Evolutionary conservation across 495 filamentous ascomycete species (phyloP).

Genomic region (Daldinia childiae): DNA sequence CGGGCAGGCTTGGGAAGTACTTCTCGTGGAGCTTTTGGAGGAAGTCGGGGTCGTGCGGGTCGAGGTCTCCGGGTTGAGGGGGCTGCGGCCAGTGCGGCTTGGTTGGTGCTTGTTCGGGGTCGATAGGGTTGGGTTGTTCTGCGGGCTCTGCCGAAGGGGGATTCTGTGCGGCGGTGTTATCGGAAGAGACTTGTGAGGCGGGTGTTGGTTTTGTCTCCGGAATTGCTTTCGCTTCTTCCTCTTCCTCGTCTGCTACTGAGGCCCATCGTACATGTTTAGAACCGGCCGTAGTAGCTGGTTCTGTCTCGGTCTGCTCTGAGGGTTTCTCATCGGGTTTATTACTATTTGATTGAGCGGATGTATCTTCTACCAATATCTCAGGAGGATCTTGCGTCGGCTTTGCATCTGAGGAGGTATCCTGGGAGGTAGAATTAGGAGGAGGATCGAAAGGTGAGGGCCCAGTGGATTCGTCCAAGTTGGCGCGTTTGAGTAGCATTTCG

Average conservation of each 20-base stretch:
- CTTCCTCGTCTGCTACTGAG: conserved; percentile 41
- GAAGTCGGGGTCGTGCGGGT: conserved; percentile 84
- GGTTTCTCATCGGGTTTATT: background rate
- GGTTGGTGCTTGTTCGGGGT: conserved; percentile 34
- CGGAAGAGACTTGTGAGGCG: conserved; percentile 15
- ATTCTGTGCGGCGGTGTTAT: conserved; percentile 42
- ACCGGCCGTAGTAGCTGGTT: background rate
- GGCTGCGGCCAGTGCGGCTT: conserved; percentile 53
- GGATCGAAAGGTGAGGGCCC: conserved; percentile 52
- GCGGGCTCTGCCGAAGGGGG: conserved; percentile 55
- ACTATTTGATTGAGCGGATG: conserved; percentile 28
- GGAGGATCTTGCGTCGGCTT: conserved; percentile 16
- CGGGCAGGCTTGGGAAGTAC: conserved; percentile 88
- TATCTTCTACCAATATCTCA: conserved; percentile 41
- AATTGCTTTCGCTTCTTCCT: conserved; percentile 3
- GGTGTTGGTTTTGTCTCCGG: conserved; percentile 23
- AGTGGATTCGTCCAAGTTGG: conserved; percentile 75
- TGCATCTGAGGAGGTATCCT: conserved; percentile 10
- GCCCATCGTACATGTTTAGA: conserved; percentile 30
- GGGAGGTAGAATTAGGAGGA: conserved; percentile 26
- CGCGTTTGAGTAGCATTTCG: conserved; percentile 77
- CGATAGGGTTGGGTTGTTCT: conserved; percentile 48
- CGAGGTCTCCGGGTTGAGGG: conserved; percentile 68
- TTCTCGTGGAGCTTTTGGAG: conserved; percentile 83
- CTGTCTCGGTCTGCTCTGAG: background rate